Percentiles rank a stretch among this genome's conserved stretches.
These are phyloP conservation scores for Diplodia corticola DNA, from an alignment of 2,329 filamentous ascomycete species.

Conservation along the genomic window DNA sequence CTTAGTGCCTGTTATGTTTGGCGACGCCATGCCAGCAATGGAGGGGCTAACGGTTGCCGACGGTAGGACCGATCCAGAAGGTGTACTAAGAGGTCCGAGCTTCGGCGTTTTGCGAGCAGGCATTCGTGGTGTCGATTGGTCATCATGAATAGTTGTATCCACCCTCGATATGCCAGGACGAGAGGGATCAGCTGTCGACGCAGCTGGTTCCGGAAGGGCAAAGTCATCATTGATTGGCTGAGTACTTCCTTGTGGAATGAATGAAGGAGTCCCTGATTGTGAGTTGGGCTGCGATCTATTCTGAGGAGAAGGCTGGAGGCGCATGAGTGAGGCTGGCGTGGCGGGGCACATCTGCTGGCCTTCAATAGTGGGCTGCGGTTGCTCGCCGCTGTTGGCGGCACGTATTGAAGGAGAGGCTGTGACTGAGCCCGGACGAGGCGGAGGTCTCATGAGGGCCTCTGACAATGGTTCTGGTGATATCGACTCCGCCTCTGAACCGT, in stretches of 20 bases:
- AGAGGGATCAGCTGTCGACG: conserved; percentile 47
- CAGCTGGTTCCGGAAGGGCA: conserved; percentile 71
- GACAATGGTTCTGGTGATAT: conserved; percentile 53
- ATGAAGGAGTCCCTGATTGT: conserved; percentile 26
- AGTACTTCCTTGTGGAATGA: conserved; percentile 29
- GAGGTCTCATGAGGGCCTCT: conserved; percentile 53
- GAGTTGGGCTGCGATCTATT: background rate
- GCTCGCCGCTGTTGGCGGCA: conserved; percentile 41
- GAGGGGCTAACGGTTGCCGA: conserved; percentile 51
- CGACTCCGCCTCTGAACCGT: conserved; percentile 49
- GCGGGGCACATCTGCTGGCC: conserved; percentile 47
- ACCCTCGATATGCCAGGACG: conserved; percentile 51
- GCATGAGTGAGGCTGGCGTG: conserved; percentile 85
- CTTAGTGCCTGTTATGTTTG: conserved; percentile 33
- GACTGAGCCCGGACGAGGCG: conserved; percentile 65
- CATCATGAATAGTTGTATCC: conserved; percentile 52
- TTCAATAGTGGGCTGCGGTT: conserved; percentile 34
- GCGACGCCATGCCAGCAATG: conserved; percentile 54
- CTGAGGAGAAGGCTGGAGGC: conserved; percentile 41
- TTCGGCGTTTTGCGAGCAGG: conserved; percentile 69
- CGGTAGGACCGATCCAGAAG: conserved; percentile 34
- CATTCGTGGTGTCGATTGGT: conserved; percentile 58
- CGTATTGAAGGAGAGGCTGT: conserved; percentile 68
- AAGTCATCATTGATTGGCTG: conserved; percentile 58
- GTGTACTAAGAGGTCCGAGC: conserved; percentile 58